Evolutionary conservation across 768 basidiomycete genomes (phyloP).

Genomic region (Pleurotus djamor): DNA sequence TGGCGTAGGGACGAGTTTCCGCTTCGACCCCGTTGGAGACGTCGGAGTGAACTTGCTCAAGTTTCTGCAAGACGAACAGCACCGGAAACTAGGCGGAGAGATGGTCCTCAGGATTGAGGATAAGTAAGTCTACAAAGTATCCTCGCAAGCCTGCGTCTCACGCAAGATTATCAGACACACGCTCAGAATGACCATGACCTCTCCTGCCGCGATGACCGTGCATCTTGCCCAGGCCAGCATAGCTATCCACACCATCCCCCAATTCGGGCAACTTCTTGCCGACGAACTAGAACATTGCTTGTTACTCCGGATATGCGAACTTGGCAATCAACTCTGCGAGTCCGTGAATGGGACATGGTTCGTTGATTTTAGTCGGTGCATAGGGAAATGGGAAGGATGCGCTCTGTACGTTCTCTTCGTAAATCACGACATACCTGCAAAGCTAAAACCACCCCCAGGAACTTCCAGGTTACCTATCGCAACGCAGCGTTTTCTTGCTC

Average conservation of each 20-base stretch:
- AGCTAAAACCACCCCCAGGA: conserved; percentile 34
- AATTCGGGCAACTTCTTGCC: conserved; percentile 68
- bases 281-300: conserved; percentile 79
- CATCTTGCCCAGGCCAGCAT: conserved; percentile 81
- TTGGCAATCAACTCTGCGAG: conserved; percentile 53
- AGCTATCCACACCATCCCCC: conserved; percentile 69
- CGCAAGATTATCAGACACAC: conserved; percentile 58
- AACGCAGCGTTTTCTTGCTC: conserved; percentile 52
- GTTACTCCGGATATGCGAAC: conserved; percentile 64
- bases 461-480: conserved; percentile 57
- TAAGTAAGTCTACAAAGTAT: conserved; percentile 35
- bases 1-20: conserved; percentile 54
- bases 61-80: conserved; percentile 36
- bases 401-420: conserved; percentile 52
- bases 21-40: conserved; percentile 67
- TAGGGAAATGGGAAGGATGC: conserved; percentile 81
- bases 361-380: conserved; percentile 67
- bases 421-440: not conserved
- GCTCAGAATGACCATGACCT: conserved; percentile 70
- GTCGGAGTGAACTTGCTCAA: conserved; percentile 58
- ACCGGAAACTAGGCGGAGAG: conserved; percentile 62
- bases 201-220: conserved; percentile 75
- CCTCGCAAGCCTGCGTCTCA: too few species aligned
- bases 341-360: conserved; percentile 73
- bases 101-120: conserved; percentile 69